Conservation (phyloP, 2,329 filamentous ascomycete species). For the Microsporum canis region DNA sequence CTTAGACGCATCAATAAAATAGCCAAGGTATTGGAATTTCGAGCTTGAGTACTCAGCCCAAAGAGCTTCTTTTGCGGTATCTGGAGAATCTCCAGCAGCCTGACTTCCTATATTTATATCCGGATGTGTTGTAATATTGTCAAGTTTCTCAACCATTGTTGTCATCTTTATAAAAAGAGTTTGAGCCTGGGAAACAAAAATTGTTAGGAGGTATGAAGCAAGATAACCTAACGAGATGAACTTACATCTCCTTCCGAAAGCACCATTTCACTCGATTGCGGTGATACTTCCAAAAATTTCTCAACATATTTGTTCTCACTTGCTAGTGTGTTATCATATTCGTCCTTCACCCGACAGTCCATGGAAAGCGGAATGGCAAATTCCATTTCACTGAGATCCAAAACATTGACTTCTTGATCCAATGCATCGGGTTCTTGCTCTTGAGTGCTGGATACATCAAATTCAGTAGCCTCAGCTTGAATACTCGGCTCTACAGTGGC, state of each 20-base stretch:
- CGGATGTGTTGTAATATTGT: slow-evolving; percentile 35
- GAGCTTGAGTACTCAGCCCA: slow-evolving; percentile 39
- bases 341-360: slow-evolving; percentile 34
- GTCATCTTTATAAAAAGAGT: slow-evolving; percentile 23
- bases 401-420: slow-evolving; percentile 20
- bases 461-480: background rate
- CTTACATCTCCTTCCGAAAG: slow-evolving; percentile 20
- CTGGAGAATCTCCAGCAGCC: slow-evolving; percentile 24
- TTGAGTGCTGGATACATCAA: slow-evolving; percentile 4
- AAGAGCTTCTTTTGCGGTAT: slow-evolving; percentile 29
- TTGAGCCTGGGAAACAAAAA: slow-evolving; percentile 13
- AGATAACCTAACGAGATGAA: background rate
- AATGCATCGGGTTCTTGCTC: slow-evolving; percentile 5
- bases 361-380: slow-evolving; percentile 34
- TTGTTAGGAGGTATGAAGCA: background rate
- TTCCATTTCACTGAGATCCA: slow-evolving; percentile 30
- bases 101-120: slow-evolving; percentile 34
- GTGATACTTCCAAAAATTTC: slow-evolving; percentile 19
- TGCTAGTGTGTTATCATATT: slow-evolving; percentile 28
- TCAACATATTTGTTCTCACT: slow-evolving; percentile 22
- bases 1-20: slow-evolving; percentile 29
- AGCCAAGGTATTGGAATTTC: slow-evolving; percentile 37
- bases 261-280: background rate
- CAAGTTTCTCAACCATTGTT: slow-evolving; percentile 27
- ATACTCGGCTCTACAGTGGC: slow-evolving; percentile 1